phyloP scores from a whole-genome alignment of 148 eudicot genomes.

The Selenicereus undatus region DNA sequence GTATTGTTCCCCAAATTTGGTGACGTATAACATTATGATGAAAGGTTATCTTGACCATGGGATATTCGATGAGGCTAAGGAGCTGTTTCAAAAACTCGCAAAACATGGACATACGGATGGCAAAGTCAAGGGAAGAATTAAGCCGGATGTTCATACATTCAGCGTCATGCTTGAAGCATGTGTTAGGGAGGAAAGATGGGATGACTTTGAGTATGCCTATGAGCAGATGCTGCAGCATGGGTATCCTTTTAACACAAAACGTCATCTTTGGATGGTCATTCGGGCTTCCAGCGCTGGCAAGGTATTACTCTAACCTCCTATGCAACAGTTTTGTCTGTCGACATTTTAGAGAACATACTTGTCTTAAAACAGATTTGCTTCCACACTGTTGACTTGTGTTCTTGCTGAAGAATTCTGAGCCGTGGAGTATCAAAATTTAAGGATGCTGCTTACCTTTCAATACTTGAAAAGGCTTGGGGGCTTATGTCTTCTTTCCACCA shows the following conservation, averaged over 20 bases:
- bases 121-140: constrained; percentile 35
- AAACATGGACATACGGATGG: constrained; percentile 27
- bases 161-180: constrained; percentile 72
- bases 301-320: constrained; percentile 36
- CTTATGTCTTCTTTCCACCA: too few relatives aligned
- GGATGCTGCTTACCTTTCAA: too few relatives aligned
- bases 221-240: constrained; percentile 60
- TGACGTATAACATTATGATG: constrained; percentile 74
- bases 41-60: constrained; percentile 60
- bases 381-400: too few relatives aligned
- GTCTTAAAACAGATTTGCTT: background rate
- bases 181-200: constrained; percentile 50
- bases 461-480: too few relatives aligned
- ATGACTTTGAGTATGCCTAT: constrained; percentile 62
- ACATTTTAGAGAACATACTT: background rate
- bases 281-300: constrained; percentile 68
- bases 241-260: constrained; percentile 62
- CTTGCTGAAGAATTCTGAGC: too few relatives aligned
- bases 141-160: constrained; percentile 70
- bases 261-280: constrained; percentile 71
- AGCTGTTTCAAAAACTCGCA: constrained; percentile 49
- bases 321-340: background rate
- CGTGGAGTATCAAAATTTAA: too few relatives aligned
- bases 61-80: constrained; percentile 70
- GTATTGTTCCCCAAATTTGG: constrained; percentile 80